These are phyloP conservation scores for Monilinia laxa DNA, from an alignment of 2,329 filamentous ascomycete genomes.

Conservation along the genomic window DNA sequence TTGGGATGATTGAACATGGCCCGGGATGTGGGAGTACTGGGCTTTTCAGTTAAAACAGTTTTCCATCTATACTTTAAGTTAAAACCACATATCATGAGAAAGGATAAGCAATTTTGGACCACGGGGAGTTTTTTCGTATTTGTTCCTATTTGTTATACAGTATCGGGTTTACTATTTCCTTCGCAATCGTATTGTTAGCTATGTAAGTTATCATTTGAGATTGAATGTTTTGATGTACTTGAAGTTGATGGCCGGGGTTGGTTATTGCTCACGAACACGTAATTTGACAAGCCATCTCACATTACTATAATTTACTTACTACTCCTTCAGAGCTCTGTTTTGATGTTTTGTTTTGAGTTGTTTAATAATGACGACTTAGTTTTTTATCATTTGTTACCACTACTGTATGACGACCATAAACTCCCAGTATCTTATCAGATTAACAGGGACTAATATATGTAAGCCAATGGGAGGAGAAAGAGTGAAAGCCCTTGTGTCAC, in stretches of 20 bases:
- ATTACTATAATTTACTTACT: background rate
- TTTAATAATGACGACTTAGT: no score
- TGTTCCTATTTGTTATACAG: background rate
- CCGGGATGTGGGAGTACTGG: background rate
- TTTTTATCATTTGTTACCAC: no score
- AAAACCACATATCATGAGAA: conserved; percentile 8
- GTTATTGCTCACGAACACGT: background rate
- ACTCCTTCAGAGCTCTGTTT: no score
- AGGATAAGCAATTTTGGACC: conserved; percentile 12
- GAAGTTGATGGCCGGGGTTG: background rate
- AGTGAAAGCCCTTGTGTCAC: no score
- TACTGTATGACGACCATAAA: no score
- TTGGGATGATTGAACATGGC: conserved; percentile 27
- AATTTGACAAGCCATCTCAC: background rate
- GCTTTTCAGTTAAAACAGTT: conserved; percentile 9
- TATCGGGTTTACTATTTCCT: background rate
- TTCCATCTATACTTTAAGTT: background rate
- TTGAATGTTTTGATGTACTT: background rate
- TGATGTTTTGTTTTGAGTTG: no score
- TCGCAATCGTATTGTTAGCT: conserved; percentile 1
- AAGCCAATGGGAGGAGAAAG: no score
- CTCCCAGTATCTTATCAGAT: no score
- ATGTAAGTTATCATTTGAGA: background rate
- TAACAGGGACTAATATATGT: no score
- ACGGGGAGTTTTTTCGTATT: background rate